Base-by-base conservation (phyloP, 805 yeast genomes). In the Ogataea ramenticola region DNA sequence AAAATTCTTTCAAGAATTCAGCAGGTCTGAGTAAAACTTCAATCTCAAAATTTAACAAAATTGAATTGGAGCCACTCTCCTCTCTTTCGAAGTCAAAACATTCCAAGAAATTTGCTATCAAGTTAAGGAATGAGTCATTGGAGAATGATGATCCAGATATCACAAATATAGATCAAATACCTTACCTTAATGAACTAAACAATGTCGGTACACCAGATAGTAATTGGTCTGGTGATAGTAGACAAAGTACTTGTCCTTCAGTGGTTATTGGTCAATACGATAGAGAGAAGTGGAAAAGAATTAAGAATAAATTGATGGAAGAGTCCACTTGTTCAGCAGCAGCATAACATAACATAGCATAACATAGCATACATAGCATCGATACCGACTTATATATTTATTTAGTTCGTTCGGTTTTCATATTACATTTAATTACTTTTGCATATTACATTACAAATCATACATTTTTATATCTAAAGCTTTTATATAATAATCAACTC, bases 251-350 rank as follows among this genome's bases (percentile, higher is more conserved):
- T 47, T 70, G 66, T 33, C 85, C 86, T 1, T 69, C 79, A 35
- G 77, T 71, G 12, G 79, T 77, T 3, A 71, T 79, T 44, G 85
- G 86, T 0, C 78, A 77, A 53, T 80, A 80, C 54, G 86, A 80
- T 52, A 64, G 74, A 52, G 86, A 80, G 55, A 80, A 80, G 56
- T 79, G 85, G 85, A 65, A 73, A 45, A 74, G 77, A 0, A 65
- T 79, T 48, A 70, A 71, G 41, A 52, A 57, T 32, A 46, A 51
- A 39, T 41, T 49, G 19, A 22, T 44, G 3, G 35, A 40, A 11
- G 54, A 46, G 19, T 20, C 40, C 5, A 20, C 11, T 16, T 33
- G 20, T n/a, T 17, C 21, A 17, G 36, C 27, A 24, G n/a, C n/a
- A n/a, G n/a, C n/a, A n/a, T n/a, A n/a, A n/a, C n/a, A n/a, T n/a